Conservation (phyloP, 2,329 filamentous ascomycete genomes). For the Diaporthe nobilis region DNA sequence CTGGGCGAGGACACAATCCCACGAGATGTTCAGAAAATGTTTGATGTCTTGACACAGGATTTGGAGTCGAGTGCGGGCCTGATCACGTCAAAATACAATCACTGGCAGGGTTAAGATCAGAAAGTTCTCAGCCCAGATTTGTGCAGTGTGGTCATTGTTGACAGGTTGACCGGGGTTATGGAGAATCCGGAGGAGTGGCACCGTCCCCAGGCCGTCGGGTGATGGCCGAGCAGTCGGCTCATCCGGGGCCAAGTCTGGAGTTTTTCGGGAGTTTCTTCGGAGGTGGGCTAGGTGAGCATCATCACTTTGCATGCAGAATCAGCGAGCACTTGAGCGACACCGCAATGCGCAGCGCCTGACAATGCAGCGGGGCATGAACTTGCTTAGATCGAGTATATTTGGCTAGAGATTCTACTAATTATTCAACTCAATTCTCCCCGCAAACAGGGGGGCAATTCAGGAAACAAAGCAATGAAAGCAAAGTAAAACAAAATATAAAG, state of each 20-base stretch:
- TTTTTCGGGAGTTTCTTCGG: constrained; percentile 31
- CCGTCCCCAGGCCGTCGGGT: constrained; percentile 15
- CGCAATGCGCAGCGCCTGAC: too few species aligned
- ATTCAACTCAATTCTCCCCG: too few species aligned
- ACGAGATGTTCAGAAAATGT: not conserved
- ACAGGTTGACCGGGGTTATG: not conserved
- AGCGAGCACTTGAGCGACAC: constrained; percentile 14
- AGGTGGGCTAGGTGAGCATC: not conserved
- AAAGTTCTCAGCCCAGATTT: not conserved
- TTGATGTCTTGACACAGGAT: not conserved
- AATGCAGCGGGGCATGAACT: not conserved
- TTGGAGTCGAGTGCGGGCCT: not conserved
- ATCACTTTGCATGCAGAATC: constrained; percentile 1
- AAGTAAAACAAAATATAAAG: too few species aligned
- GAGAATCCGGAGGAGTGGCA: constrained; percentile 12
- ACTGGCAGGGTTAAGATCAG: not conserved
- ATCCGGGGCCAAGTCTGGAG: constrained; percentile 24
- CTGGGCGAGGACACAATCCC: not conserved
- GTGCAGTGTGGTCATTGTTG: not conserved
- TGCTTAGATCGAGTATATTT: too few species aligned
- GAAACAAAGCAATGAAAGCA: too few species aligned
- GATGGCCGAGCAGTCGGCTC: constrained; percentile 27
- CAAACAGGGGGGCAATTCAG: too few species aligned
- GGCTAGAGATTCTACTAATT: too few species aligned
- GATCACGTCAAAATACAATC: not conserved